A percentile compares a stretch with the other conserved stretches of the same genome.
Evolutionary conservation across 129 eudicot genomes (phyloP).

Genomic region (Cynara cardunculus): DNA sequence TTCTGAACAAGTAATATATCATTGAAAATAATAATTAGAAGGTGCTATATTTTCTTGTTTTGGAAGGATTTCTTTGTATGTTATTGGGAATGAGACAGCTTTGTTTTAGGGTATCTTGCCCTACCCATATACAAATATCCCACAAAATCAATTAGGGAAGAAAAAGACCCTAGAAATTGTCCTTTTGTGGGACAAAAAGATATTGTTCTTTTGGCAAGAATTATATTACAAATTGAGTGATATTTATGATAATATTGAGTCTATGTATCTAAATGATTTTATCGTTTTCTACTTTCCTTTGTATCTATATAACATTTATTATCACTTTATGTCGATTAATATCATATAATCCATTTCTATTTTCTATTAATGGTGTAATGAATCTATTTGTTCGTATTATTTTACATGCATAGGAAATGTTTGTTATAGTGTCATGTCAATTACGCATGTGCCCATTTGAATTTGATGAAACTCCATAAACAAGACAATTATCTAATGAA

Average conservation of each 20-base stretch:
- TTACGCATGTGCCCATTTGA: neutral
- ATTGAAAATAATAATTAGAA: neutral
- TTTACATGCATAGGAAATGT: neutral
- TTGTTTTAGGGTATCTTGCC: neutral
- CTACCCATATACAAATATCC: neutral
- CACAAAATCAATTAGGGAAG: neutral
- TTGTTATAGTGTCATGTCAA: neutral
- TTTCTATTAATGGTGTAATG: neutral
- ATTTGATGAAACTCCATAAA: neutral
- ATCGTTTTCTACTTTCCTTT: neutral
- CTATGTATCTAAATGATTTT: neutral
- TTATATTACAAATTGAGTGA: neutral
- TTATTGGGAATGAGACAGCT: neutral
- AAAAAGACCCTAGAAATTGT: neutral
- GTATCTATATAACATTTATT: neutral
- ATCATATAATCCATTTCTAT: neutral
- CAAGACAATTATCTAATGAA: no score
- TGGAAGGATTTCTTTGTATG: conserved; percentile 8
- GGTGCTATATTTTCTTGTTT: neutral
- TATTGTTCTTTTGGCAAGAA: neutral
- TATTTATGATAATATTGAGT: neutral
- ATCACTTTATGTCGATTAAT: neutral
- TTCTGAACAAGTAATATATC: no score
- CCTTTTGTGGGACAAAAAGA: neutral
- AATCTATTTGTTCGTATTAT: no score